Conservation (phyloP, 2,329 filamentous ascomycete species). For the Parastagonospora nodorum region DNA sequence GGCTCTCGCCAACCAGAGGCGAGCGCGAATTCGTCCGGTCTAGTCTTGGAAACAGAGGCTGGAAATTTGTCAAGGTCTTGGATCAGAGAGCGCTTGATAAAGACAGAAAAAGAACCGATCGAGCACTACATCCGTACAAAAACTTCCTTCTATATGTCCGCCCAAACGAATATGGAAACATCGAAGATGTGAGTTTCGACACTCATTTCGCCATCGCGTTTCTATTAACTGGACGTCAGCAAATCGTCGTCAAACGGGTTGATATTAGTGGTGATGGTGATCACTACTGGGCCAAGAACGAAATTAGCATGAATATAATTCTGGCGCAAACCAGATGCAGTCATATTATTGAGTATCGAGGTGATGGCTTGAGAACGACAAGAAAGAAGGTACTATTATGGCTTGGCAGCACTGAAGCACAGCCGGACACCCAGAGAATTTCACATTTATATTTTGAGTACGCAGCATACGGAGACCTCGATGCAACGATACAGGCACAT, state of each 20-base stretch:
- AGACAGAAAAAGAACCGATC: not conserved
- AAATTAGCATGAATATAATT: not conserved
- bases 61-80: not conserved
- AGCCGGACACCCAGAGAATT: not conserved
- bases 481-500: not conserved
- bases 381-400: not conserved
- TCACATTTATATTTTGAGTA: not conserved
- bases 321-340: not conserved
- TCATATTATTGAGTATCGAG: not conserved
- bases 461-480: not conserved
- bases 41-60: not conserved
- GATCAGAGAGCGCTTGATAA: not conserved
- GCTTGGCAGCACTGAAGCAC: not conserved
- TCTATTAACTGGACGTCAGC: not conserved
- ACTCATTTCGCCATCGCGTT: not conserved
- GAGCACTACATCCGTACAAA: not conserved
- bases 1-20: not conserved
- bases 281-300: not conserved
- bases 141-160: not conserved
- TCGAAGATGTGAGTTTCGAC: not conserved
- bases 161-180: not conserved
- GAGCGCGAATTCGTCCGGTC: not conserved
- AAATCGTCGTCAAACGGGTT: not conserved
- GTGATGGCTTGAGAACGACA: not conserved
- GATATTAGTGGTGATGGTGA: not conserved